These are phyloP conservation scores for Thelephora terrestris DNA, from an alignment of 1,284 basidiomycete genomes.

Conservation along the genomic window DNA sequence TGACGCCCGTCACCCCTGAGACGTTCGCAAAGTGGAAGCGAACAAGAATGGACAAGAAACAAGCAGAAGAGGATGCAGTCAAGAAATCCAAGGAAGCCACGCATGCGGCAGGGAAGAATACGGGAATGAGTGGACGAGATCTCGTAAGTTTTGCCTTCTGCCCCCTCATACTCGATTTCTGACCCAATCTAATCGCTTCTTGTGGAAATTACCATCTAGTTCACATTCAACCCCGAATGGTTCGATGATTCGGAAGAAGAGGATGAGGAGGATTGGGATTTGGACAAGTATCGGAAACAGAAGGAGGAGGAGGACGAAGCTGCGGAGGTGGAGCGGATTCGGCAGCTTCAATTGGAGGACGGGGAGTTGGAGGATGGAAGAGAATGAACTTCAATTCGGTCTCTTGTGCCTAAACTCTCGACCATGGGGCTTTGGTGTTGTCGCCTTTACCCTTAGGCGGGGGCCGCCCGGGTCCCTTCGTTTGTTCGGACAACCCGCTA, in stretches of 20 bases:
- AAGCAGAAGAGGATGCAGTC: constrained; percentile 72
- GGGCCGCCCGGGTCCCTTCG: too few species aligned
- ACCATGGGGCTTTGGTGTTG: too few species aligned
- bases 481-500: too few species aligned
- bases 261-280: constrained; percentile 67
- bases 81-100: constrained; percentile 83
- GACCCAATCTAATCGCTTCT: neutral
- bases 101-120: constrained; percentile 82
- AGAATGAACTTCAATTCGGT: too few species aligned
- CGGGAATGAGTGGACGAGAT: constrained; percentile 93
- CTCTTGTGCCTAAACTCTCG: too few species aligned
- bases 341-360: constrained; percentile 18
- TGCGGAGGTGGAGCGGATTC: constrained; percentile 31
- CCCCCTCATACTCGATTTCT: neutral
- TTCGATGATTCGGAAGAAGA: constrained; percentile 81
- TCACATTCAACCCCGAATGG: constrained; percentile 95
- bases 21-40: constrained; percentile 93
- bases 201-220: constrained; percentile 33
- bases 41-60: constrained; percentile 87
- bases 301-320: constrained; percentile 50
- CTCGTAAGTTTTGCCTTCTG: constrained; percentile 46
- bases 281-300: constrained; percentile 50
- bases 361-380: too few species aligned
- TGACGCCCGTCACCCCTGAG: constrained; percentile 95
- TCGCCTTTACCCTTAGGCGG: too few species aligned